Percentiles rank a stretch among this genome's conserved stretches.
Conservation (phyloP, 768 basidiomycete species). For the Mycena pura region DNA sequence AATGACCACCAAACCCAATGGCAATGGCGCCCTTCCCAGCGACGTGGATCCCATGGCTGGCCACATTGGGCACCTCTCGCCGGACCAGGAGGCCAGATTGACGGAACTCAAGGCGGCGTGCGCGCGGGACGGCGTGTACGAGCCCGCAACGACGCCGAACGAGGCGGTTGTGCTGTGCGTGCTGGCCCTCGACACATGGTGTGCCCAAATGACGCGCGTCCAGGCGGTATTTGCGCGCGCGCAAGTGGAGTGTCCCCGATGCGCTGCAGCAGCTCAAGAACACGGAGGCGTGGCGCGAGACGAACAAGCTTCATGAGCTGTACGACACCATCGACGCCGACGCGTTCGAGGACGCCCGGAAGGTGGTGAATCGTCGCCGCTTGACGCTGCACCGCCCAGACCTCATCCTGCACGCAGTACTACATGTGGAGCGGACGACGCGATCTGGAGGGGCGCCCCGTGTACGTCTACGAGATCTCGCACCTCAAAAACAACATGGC, state of each 20-base stretch:
- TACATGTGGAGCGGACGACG: slow-evolving; percentile 64
- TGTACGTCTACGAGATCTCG: slow-evolving; percentile 42
- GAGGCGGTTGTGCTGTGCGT: slow-evolving; percentile 55
- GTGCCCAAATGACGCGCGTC: neutral
- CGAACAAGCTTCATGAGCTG: slow-evolving; percentile 51
- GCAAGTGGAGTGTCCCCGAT: slow-evolving; percentile 54
- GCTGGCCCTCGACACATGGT: neutral
- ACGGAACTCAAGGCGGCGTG: slow-evolving; percentile 48
- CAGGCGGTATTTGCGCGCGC: slow-evolving; percentile 68
- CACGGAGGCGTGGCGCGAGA: slow-evolving; percentile 57
- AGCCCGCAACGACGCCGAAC: slow-evolving; percentile 42
- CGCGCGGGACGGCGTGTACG: slow-evolving; percentile 44
- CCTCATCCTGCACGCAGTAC: slow-evolving; percentile 37
- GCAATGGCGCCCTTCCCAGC: neutral
- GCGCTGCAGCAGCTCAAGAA: slow-evolving; percentile 59
- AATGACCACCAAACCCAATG: too few species aligned
- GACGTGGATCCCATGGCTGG: slow-evolving; percentile 30
- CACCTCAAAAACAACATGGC: slow-evolving; percentile 48
- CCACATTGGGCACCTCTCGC: slow-evolving; percentile 45
- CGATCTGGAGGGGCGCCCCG: slow-evolving; percentile 47
- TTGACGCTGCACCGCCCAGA: neutral
- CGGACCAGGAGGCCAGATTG: slow-evolving; percentile 43
- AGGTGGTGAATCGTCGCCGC: slow-evolving; percentile 41
- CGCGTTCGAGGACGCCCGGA: slow-evolving; percentile 52
- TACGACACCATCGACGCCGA: slow-evolving; percentile 52